Conservation (phyloP, 768 basidiomycete species). For the Boletus huronensis region DNA sequence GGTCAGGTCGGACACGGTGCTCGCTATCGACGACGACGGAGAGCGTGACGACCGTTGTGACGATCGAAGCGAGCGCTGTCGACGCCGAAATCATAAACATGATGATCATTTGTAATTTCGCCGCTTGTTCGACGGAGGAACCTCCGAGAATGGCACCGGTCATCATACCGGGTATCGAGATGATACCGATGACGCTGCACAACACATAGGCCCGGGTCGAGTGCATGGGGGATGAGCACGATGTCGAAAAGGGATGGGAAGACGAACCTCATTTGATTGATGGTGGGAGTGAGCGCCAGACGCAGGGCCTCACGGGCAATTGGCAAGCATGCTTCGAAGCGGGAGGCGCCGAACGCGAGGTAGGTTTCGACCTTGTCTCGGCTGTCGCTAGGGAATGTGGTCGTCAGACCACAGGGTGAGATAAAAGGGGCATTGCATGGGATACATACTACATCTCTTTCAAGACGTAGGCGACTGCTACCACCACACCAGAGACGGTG, state of each 20-base stretch:
- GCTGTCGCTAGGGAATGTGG: conserved; percentile 55
- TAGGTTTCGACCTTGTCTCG: conserved; percentile 82
- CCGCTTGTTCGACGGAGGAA: conserved; percentile 79
- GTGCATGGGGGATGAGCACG: neutral
- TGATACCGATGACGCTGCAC: conserved; percentile 66
- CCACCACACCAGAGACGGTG: conserved; percentile 72
- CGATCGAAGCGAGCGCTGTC: conserved; percentile 66
- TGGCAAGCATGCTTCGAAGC: conserved; percentile 80
- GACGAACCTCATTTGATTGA: conserved; percentile 80
- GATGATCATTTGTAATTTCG: conserved; percentile 86
- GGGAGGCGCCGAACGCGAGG: conserved; percentile 80
- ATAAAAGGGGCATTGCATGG: neutral
- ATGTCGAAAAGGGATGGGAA: neutral
- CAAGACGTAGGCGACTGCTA: conserved; percentile 66
- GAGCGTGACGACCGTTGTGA: conserved; percentile 59
- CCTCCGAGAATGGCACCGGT: conserved; percentile 89
- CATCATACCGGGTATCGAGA: conserved; percentile 89
- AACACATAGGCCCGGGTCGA: neutral
- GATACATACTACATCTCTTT: conserved; percentile 66
- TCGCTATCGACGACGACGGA: conserved; percentile 63
- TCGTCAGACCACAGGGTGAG: neutral
- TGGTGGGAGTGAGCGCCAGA: conserved; percentile 72
- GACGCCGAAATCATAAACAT: conserved; percentile 90
- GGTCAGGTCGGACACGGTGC: conserved; percentile 59
- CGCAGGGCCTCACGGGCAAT: conserved; percentile 76